Percentiles rank a stretch among this genome's conserved stretches.
phyloP scores from a whole-genome alignment of 371 early-diverging fungal genomes.

The Apophysomyces ossiformis region DNA sequence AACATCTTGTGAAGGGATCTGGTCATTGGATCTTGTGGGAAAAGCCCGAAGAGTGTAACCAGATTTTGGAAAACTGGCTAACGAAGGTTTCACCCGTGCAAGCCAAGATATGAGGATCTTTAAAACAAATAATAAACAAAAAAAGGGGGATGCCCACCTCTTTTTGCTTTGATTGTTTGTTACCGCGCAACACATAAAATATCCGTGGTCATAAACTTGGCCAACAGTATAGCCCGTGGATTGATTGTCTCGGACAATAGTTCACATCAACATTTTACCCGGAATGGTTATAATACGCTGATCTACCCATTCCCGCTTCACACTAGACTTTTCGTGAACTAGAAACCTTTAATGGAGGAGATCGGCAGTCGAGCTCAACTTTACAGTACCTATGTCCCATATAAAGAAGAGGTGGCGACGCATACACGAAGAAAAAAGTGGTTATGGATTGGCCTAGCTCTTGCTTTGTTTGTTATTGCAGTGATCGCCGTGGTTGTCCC shows the following conservation, averaged over 20 bases:
- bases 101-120: not conserved
- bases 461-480: constrained; percentile 28
- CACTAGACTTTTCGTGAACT: too few species aligned
- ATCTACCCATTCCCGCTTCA: too few species aligned
- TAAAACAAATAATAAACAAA: constrained; percentile 5
- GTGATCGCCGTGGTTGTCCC: constrained; percentile 40
- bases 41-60: constrained; percentile 42
- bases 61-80: constrained; percentile 35
- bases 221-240: too few species aligned
- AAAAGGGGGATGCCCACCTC: not conserved
- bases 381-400: not conserved
- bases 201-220: too few species aligned
- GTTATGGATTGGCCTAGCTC: constrained; percentile 22
- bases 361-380: constrained; percentile 3
- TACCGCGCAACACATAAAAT: too few species aligned
- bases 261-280: too few species aligned
- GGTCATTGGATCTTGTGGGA: constrained; percentile 60
- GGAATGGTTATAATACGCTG: too few species aligned
- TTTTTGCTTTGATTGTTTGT: too few species aligned
- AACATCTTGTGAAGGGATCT: constrained; percentile 31
- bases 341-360: not conserved
- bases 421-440: constrained; percentile 24
- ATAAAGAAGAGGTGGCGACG: not conserved
- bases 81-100: constrained; percentile 27
- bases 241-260: too few species aligned